These are phyloP conservation scores for Babjeviella inositovora DNA, from an alignment of 805 yeast species.

Conservation along the genomic window DNA sequence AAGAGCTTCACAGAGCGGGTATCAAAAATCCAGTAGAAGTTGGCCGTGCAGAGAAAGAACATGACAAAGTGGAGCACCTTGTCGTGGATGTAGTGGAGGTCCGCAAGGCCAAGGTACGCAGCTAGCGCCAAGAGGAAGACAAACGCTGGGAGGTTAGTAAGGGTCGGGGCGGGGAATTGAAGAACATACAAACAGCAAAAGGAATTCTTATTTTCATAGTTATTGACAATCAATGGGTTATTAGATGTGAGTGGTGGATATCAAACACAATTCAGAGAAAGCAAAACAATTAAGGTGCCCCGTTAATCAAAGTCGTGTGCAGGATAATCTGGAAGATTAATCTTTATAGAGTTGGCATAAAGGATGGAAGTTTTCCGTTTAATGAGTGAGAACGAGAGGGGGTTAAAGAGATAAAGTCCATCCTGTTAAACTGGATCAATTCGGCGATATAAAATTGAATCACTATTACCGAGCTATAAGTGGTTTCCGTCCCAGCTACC, in stretches of 20 bases:
- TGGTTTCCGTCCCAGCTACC: too few relatives aligned
- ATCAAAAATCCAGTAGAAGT: constrained; percentile 30
- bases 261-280: background rate
- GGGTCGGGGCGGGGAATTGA: constrained; percentile 4
- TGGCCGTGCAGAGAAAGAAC: constrained; percentile 26
- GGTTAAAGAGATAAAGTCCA: too few relatives aligned
- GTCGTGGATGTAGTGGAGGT: constrained; percentile 27
- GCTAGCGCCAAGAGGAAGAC: constrained; percentile 12
- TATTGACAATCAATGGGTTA: background rate
- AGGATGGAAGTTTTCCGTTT: too few relatives aligned
- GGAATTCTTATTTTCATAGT: background rate
- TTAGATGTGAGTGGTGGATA: background rate
- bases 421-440: too few relatives aligned
- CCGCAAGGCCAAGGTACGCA: constrained; percentile 18
- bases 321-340: too few relatives aligned
- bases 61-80: constrained; percentile 30
- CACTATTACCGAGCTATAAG: too few relatives aligned
- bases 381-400: too few relatives aligned
- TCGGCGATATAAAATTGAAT: too few relatives aligned
- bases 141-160: constrained; percentile 5
- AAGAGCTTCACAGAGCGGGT: constrained; percentile 11
- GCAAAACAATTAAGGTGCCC: too few relatives aligned
- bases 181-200: constrained; percentile 5
- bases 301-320: too few relatives aligned
- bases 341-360: too few relatives aligned